Conservation (phyloP, 2,329 filamentous ascomycete genomes). For the Fusarium sp. region DNA sequence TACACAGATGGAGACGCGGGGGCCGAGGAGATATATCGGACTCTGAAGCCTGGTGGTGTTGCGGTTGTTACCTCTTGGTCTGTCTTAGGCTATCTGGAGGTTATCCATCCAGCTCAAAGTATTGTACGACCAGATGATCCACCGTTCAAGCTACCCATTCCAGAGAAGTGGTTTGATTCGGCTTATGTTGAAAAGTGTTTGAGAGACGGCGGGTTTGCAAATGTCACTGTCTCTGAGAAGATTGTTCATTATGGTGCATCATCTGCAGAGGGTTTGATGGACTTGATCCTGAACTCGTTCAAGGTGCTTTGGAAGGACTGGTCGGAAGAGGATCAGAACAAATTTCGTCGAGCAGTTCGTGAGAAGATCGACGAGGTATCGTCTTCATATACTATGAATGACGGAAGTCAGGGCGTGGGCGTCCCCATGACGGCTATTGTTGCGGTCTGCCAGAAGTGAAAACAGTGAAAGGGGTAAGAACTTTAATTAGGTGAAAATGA, state of each 20-base stretch:
- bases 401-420: neutral
- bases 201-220: neutral
- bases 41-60: neutral
- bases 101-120: neutral
- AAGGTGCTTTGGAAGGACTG: neutral
- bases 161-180: neutral
- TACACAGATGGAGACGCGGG: neutral
- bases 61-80: neutral
- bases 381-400: neutral
- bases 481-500: accelerated
- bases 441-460: neutral
- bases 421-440: neutral
- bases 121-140: neutral
- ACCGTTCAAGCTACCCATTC: neutral
- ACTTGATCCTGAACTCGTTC: neutral
- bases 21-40: neutral
- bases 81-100: neutral
- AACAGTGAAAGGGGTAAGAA: neutral
- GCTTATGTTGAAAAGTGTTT: neutral
- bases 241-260: neutral
- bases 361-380: neutral
- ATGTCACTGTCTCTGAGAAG: neutral
- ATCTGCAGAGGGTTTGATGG: neutral
- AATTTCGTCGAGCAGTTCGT: neutral
- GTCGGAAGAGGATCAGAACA: neutral